These are phyloP conservation scores for Solanum etuberosum DNA, from an alignment of 257 asterid genomes.

Conservation along the genomic window DNA sequence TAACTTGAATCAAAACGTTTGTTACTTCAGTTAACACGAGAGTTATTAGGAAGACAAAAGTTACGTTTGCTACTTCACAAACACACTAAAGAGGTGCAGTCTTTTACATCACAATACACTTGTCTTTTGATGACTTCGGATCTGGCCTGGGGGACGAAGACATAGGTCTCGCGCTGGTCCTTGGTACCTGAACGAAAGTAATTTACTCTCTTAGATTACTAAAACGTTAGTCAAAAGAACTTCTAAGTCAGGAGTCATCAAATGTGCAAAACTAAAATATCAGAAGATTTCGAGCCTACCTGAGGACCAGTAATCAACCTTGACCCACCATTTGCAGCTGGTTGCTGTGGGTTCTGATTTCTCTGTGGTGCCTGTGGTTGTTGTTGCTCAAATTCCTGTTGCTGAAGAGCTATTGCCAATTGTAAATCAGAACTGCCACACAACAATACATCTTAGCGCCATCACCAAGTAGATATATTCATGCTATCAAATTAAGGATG, in stretches of 20 bases:
- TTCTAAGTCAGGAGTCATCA: not conserved
- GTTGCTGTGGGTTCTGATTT: conserved; percentile 26
- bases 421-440: conserved; percentile 78
- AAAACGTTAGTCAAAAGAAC: not conserved
- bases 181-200: conserved; percentile 45
- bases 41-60: not conserved
- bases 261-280: not conserved
- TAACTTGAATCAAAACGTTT: not conserved
- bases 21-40: not conserved
- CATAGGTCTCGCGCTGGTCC: conserved; percentile 28
- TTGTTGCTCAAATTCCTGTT: conserved; percentile 82
- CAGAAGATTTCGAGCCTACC: conserved; percentile 20
- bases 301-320: conserved; percentile 75
- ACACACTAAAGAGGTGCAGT: not conserved
- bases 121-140: conserved; percentile 53
- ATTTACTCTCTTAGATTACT: not conserved
- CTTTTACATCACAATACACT: conserved; percentile 54
- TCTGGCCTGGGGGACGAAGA: conserved; percentile 49
- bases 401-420: conserved; percentile 93
- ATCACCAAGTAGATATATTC: not conserved
- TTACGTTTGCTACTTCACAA: not conserved
- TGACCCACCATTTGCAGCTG: conserved; percentile 35
- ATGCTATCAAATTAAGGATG: not conserved
- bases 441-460: not conserved
- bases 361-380: conserved; percentile 43